These are phyloP conservation scores for Phialocephala subalpina DNA, from an alignment of 2,329 filamentous ascomycete genomes.

Conservation along the genomic window DNA sequence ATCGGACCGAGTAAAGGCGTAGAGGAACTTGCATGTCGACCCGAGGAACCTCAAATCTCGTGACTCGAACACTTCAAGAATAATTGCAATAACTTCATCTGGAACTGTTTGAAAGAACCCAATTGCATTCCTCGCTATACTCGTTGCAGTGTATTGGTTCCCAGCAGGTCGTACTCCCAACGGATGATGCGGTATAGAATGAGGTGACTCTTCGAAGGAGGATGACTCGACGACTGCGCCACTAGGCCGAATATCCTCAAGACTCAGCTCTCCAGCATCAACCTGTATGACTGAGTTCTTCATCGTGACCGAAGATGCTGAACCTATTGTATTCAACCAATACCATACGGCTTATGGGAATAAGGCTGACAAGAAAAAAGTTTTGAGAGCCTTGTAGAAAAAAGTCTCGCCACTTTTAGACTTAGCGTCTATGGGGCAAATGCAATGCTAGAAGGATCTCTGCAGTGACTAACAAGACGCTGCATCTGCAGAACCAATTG, in stretches of 20 bases:
- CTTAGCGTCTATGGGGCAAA: background rate
- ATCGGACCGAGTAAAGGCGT: constrained; percentile 83
- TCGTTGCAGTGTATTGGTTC: constrained; percentile 75
- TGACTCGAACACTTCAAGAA: constrained; percentile 79
- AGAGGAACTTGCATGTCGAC: constrained; percentile 83
- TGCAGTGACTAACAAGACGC: background rate
- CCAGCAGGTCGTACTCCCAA: constrained; percentile 86
- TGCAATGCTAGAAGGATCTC: constrained; percentile 1
- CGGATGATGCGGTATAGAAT: constrained; percentile 78
- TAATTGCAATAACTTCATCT: constrained; percentile 79
- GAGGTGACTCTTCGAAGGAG: constrained; percentile 50
- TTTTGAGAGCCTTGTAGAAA: background rate
- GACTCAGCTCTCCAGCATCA: constrained; percentile 23
- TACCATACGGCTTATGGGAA: background rate
- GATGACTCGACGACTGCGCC: constrained; percentile 37
- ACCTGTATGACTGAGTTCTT: constrained; percentile 30
- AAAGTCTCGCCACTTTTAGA: constrained; percentile 6
- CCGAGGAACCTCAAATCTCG: constrained; percentile 70
- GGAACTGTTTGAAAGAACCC: constrained; percentile 75
- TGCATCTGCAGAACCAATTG: background rate
- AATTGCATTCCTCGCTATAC: constrained; percentile 71
- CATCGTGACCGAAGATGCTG: constrained; percentile 22
- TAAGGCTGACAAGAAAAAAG: constrained; percentile 17
- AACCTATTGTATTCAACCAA: constrained; percentile 4
- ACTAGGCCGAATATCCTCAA: constrained; percentile 29